Conservation (phyloP, 345 rosid genomes). For the Eucalyptus erythrocorys region DNA sequence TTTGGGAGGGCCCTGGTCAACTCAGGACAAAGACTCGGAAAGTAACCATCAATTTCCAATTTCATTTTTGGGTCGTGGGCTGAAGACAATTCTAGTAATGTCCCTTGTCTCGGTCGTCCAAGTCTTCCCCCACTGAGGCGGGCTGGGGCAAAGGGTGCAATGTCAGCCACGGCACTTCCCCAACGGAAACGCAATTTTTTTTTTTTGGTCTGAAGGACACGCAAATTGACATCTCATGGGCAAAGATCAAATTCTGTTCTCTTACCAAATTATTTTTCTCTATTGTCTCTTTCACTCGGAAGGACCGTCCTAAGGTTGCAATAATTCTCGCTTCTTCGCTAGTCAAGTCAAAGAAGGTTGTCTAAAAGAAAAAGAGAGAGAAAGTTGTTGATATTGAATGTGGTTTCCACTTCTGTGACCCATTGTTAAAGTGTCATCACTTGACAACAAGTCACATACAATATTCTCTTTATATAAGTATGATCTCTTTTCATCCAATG, state of each 20-base stretch:
- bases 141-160: background rate
- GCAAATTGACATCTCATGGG: background rate
- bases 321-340: background rate
- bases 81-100: background rate
- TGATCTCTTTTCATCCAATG: accelerated
- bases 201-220: too few species aligned
- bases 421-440: background rate
- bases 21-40: background rate
- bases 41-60: background rate
- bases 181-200: background rate
- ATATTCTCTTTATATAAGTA: accelerated
- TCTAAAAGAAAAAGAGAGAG: background rate
- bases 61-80: background rate
- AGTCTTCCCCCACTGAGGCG: background rate
- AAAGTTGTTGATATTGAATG: background rate
- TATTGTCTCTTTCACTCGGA: background rate
- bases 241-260: background rate
- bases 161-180: background rate
- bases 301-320: background rate
- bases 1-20: background rate
- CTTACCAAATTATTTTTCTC: background rate
- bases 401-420: background rate
- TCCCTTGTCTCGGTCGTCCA: background rate
- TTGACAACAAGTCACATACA: background rate
- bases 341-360: background rate